Percentiles rank a stretch among this genome's conserved stretches.
These are phyloP conservation scores for Nyctanthes arbortristis DNA, from an alignment of 257 asterid species.

Conservation along the genomic window DNA sequence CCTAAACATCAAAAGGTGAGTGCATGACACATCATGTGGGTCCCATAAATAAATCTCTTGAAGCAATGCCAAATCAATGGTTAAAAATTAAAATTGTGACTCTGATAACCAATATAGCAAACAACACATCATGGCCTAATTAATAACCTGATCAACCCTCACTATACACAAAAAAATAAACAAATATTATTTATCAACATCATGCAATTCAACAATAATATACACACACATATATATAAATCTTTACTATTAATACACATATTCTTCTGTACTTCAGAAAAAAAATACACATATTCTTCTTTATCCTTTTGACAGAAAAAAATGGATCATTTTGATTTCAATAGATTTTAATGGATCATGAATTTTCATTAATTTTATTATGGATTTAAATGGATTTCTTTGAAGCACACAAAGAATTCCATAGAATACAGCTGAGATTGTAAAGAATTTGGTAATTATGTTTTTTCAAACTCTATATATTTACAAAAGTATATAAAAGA, in stretches of 20 bases:
- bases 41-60: slow-evolving; percentile 27
- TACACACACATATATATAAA: too few species aligned
- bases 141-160: neutral
- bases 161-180: neutral
- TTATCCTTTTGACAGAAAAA: too few species aligned
- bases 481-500: too few species aligned
- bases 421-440: too few species aligned
- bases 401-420: too few species aligned
- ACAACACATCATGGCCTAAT: slow-evolving; percentile 28
- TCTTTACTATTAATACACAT: slow-evolving; percentile 25
- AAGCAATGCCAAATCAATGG: slow-evolving; percentile 38
- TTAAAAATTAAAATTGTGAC: slow-evolving; percentile 31
- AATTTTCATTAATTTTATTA: too few species aligned
- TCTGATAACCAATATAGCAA: slow-evolving; percentile 30
- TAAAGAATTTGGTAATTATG: too few species aligned
- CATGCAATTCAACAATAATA: neutral
- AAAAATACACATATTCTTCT: slow-evolving; percentile 9
- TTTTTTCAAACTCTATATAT: too few species aligned
- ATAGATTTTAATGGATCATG: too few species aligned
- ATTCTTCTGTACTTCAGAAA: slow-evolving; percentile 21
- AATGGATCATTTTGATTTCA: too few species aligned
- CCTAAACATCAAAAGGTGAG: slow-evolving; percentile 21
- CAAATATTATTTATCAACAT: neutral
- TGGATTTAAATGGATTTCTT: too few species aligned
- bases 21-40: slow-evolving; percentile 49